Base-by-base conservation (phyloP, 106 monocot species). In the Posidonia australis region DNA sequence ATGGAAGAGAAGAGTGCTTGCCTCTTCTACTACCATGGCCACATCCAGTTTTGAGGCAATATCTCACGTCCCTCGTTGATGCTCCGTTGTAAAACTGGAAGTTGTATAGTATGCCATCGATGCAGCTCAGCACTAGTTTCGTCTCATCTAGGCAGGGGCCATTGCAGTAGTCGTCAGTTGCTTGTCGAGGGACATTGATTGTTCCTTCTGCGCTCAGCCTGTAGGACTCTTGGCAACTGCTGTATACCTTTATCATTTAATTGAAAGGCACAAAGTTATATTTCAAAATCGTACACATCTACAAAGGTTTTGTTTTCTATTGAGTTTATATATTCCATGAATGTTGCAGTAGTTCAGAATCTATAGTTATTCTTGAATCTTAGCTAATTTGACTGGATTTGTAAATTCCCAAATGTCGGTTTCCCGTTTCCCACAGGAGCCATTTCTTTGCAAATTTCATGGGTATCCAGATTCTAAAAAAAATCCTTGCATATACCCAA, bases 21-120 rank as follows among this genome's bases (percentile, higher is more conserved):
- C 94, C 96, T 80, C 96, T 58, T 26, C 17, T 44, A 12, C 22
- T 28, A 18, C 58, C 30, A 51, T 78, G 67, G 25, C 87, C 77
- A 54, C 96, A 96, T 0, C 87, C 96, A 0, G 60, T 45, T 2
- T 20, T n/a, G 12, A 96, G 76, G 46, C 80, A 69, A 26, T 69
- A 63, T 12, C 66, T 70, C 26, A 87, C 77, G 48, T 82, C 77
- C 27, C 16, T 67, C 2, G 84, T 67, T 1, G 90, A 63, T 1
- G 82, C 87, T 5, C 96, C 87, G n/a, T 96, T 87, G 59, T 90
- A 82, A 74, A 96, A 96, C 28, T 31, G 56, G 70, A 90, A 96
- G 55, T 70, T 84, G 69, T 69, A 22, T 32, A 90, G 62, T 5
- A 84, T 77, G 44, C 64, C 61, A 28, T 81, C 74, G 18, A 96